These are phyloP conservation scores for Plasmodium inui DNA, from an alignment of 169 alveolate species.

Conservation along the genomic window DNA sequence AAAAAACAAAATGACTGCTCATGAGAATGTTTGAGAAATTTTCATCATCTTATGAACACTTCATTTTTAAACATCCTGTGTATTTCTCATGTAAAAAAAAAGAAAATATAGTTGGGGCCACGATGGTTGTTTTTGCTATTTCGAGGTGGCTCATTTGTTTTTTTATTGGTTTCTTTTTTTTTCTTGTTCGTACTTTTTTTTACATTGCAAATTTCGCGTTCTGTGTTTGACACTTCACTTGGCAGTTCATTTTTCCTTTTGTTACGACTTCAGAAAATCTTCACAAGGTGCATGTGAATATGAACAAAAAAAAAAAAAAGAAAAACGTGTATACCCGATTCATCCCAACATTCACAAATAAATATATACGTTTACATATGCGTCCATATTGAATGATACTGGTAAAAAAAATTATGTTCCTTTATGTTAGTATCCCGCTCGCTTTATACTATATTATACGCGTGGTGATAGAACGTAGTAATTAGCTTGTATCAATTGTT, in stretches of 20 bases:
- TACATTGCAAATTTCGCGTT: background rate
- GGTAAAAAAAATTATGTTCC: background rate
- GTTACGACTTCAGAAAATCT: background rate
- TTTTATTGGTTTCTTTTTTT: background rate
- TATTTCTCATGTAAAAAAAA: background rate
- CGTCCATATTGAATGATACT: background rate
- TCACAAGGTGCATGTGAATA: background rate
- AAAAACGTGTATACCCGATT: background rate
- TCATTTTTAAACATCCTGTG: background rate
- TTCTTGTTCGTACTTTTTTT: background rate
- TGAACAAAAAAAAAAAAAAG: background rate
- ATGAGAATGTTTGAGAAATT: background rate
- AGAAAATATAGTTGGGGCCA: background rate
- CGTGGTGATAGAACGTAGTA: background rate
- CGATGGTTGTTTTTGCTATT: background rate
- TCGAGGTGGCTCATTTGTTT: background rate
- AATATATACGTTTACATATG: background rate
- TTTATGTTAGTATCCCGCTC: background rate
- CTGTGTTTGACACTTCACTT: background rate
- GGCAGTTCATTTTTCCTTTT: background rate
- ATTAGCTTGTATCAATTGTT: background rate
- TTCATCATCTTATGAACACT: background rate
- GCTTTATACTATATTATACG: background rate
- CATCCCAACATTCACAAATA: background rate
- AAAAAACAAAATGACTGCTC: background rate